These are phyloP conservation scores for Fusarium chaquense DNA, from an alignment of 2,329 filamentous ascomycete genomes.

Conservation along the genomic window DNA sequence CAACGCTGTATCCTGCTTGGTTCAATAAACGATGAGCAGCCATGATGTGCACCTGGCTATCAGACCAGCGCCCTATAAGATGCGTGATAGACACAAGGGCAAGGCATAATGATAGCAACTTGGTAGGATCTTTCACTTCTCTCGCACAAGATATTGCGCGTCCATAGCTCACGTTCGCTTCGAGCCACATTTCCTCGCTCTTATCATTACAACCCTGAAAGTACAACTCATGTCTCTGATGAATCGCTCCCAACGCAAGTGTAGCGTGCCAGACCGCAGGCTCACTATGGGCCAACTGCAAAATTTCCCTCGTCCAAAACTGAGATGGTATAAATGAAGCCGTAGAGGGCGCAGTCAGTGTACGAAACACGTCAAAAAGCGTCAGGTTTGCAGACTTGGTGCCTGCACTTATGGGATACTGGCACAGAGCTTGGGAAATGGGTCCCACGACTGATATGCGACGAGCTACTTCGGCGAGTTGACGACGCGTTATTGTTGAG, in stretches of 20 bases:
- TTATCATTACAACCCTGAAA: constrained; percentile 20
- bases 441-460: constrained; percentile 49
- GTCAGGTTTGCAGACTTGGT: constrained; percentile 23
- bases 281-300: constrained; percentile 53
- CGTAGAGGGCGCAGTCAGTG: constrained; percentile 48
- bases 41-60: constrained; percentile 50
- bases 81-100: constrained; percentile 51
- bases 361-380: constrained; percentile 54
- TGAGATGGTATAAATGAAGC: constrained; percentile 46
- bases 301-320: constrained; percentile 51
- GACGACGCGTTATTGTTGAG: constrained; percentile 49
- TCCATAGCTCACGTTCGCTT: constrained; percentile 48
- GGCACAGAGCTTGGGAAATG: constrained; percentile 41
- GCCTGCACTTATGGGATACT: constrained; percentile 30
- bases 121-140: constrained; percentile 44
- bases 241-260: constrained; percentile 52
- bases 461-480: constrained; percentile 47
- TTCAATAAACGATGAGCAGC: constrained; percentile 48
- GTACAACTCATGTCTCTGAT: constrained; percentile 44
- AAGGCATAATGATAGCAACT: constrained; percentile 50
- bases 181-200: constrained; percentile 17
- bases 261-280: constrained; percentile 54
- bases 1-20: constrained; percentile 24
- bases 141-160: constrained; percentile 47
- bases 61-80: constrained; percentile 49